Base-by-base conservation (phyloP, 192 early-diverging fungal species). In the Umbelopsis vinacea region DNA sequence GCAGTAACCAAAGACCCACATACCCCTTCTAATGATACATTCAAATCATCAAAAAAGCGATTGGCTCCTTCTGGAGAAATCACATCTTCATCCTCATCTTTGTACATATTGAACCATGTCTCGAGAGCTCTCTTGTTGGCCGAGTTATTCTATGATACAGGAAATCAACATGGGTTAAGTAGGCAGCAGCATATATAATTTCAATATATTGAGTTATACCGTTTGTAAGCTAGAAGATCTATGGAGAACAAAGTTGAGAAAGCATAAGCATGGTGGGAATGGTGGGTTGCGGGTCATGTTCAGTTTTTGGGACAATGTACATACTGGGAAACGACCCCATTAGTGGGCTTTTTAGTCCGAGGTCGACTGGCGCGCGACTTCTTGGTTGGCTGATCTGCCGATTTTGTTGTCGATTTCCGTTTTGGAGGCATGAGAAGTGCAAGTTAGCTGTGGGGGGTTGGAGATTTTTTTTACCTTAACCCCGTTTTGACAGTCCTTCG, bases 51-150 rank as follows among this genome's bases (percentile, higher is more conserved):
- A 43, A 76, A 76, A 7, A 76, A 71, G 5, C 4, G n/a, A 68
- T 76, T 66, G 11, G 60, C 63, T 10, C 75, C 75, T 17, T 71
- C 70, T 1, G 75, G 66, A 23, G 66, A 23, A 22, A 76, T 76
- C 22, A 68, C 43, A 3, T 71, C 52, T 9, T 68, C 48, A 14
- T 76, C 75, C 17, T 33, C 21, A 23, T 76, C 75, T 12, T 48
- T 46, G 35, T 76, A 76, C 15, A 19, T 50, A 8, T 71, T 33
- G 33, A 71, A 76, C 46, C 52, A 67, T 46, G 53, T 5, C 52
- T 52, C 50, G 37, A 48, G 6, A 23, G 47, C 46, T 35, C 47
- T 54, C 19, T 37, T 70, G 6, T 38, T 33, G 17, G 19, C 29
- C 3, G 38, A 22, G 24, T 3, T 54, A 52, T 37, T 70, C 24